Evolutionary conservation across 805 yeast species (phyloP), one percentile per base, ranked within the genome.

Genomic region (Limtongia smithiae): DNA sequence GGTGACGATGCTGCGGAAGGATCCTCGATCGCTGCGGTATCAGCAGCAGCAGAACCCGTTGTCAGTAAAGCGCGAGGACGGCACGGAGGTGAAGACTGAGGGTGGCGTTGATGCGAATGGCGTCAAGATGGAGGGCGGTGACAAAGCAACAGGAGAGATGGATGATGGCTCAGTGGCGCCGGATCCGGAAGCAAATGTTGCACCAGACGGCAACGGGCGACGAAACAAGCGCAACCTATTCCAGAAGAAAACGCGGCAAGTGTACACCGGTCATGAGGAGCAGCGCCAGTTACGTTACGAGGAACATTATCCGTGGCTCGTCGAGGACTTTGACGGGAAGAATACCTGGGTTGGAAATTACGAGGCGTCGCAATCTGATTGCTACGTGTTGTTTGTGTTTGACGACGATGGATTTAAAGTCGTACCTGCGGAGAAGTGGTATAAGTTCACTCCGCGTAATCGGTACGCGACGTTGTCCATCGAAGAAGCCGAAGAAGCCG

Each of bases 231-330:
- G 70, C 54, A 76, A 75, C 50, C 65, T 78, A 51, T 70, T 82
- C 62, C 84, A 83, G 64, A 78, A 85, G 57, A 89, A 89, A 65
- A 89, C 97, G 1, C 78, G 90, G 61, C 96, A 90, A 66, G 79
- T 88, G 17, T 81, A 78, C 59, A 78, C 83, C 24, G 80, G 87
- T 65, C 88, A 88, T 62, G 97, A 90, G 60, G 79, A 79, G 7
- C 90, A 87, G 53, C 77, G 91, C 55, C 83, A 81, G 63, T 72
- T 93, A 55, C 76, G 97, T 64, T 93, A 91, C 65, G 98, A 93
- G 69, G 98, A 93, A 69, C 87, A 83, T 66, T 91, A 86, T 62
- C 98, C 98, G 0, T 93, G 98, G 98, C 95, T 93, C 15, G 72
- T 93, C 75, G 98, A 93, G 70, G 98, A 93, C 69, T 91, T 85